A percentile compares a stretch with the other conserved stretches of the same genome.
Conservation (phyloP, 2,329 filamentous ascomycete species). For the Pestalotiopsis sp. region DNA sequence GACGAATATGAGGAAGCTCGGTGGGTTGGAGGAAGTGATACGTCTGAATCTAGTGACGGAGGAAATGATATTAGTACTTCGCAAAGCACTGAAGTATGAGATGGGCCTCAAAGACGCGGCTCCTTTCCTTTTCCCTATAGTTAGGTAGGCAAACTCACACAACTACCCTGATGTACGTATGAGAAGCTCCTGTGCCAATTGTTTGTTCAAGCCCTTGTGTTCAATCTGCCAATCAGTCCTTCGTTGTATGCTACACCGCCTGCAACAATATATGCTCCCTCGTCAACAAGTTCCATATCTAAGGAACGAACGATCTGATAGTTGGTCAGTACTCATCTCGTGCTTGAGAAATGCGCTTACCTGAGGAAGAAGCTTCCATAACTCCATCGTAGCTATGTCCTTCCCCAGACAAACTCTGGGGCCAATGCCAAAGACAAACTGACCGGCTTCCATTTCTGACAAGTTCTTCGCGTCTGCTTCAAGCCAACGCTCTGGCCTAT, state of each 20-base stretch:
- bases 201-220: neutral
- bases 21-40: slow-evolving; percentile 2
- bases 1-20: neutral
- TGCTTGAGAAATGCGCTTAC: neutral
- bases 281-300: slow-evolving; percentile 19
- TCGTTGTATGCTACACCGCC: slow-evolving; percentile 24
- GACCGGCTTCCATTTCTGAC: slow-evolving; percentile 17
- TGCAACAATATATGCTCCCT: slow-evolving; percentile 20
- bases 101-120: neutral
- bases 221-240: slow-evolving; percentile 12
- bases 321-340: neutral
- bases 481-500: slow-evolving; percentile 35
- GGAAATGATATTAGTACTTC: neutral
- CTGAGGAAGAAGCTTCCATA: slow-evolving; percentile 22
- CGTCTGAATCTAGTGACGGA: slow-evolving; percentile 1
- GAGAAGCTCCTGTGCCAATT: neutral
- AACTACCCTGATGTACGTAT: no score
- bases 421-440: slow-evolving; percentile 24
- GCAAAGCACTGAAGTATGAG: neutral
- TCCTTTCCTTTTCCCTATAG: neutral
- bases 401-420: slow-evolving; percentile 25
- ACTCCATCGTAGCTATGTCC: slow-evolving; percentile 26
- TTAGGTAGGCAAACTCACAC: no score
- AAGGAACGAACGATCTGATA: slow-evolving; percentile 21
- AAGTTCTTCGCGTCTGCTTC: slow-evolving; percentile 7